Base-by-base conservation (phyloP, 257 asterid species). In the Ballota nigra region DNA sequence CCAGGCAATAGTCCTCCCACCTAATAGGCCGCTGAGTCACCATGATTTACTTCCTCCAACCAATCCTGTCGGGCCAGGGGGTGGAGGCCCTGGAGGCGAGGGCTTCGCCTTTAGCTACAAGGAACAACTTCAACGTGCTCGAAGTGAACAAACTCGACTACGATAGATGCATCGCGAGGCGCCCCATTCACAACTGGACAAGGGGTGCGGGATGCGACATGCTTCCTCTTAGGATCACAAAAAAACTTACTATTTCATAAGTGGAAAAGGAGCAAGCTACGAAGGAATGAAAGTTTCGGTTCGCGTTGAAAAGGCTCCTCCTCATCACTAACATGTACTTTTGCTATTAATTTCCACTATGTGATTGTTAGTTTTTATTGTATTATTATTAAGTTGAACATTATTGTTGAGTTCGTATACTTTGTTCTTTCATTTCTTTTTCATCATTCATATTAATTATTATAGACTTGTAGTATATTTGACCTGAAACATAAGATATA, bases 131-230 rank as follows among this genome's bases (percentile, higher is more conserved):
- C n/a, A n/a, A n/a, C n/a, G n/a, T n/a, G 58, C 94, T 94, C 0
- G 95, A 94, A 76, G 95, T 94, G 65, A 94, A 86, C 87, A 59
- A 84, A 82, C 80, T 91, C 0, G 77, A 86, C 19, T 91, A 75
- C 13, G 93, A 80, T 16, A 75, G 7, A 7, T 94, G 98, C 92
- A 85, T 52, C 65, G 68, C 90, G 4, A 88, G 86, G 3, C 88
- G 83, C 20, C 85, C 84, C 0, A 78, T 86, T 55, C 97, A 86
- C 85, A 91, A 91, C 65, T 91, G 91, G 90, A 93, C 96, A 4
- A 86, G 87, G 0, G 97, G 97, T 9, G 96, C 92, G 0, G 97
- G 98, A 36, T 72, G 97, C 43, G 98, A 94, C 15, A 93, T 94
- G 72, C 92, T 89, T 73, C 97, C 92, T 0, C 95, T 91, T 26